A percentile compares a stretch with the other conserved stretches of the same genome.
Evolutionary conservation across 2,329 filamentous ascomycete species (phyloP).

Genomic region (Cryphonectria naterciae): DNA sequence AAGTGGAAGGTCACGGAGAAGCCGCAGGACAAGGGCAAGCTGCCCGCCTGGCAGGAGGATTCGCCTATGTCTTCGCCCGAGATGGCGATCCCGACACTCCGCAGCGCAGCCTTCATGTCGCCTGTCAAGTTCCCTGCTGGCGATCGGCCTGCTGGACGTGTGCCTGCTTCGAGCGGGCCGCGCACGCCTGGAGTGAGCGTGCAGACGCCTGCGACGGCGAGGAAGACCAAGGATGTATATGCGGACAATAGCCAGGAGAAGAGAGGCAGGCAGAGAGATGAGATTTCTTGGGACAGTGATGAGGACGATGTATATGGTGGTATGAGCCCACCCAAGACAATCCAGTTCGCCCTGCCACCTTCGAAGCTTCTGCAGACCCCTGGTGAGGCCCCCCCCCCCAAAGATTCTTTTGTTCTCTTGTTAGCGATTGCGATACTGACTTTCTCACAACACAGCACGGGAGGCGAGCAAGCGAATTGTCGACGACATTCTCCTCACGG

Average conservation of each 20-base stretch:
- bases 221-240: constrained; percentile 56
- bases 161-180: constrained; percentile 51
- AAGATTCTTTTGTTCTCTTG: background rate
- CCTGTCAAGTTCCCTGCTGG: constrained; percentile 55
- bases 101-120: constrained; percentile 83
- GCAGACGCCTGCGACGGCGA: constrained; percentile 68
- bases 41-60: constrained; percentile 52
- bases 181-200: constrained; percentile 85
- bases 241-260: constrained; percentile 36
- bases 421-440: constrained; percentile 1
- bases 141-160: constrained; percentile 18
- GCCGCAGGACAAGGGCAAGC: constrained; percentile 38
- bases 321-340: constrained; percentile 91
- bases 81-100: constrained; percentile 78
- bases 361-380: constrained; percentile 80
- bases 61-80: constrained; percentile 75
- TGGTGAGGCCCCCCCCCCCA: constrained; percentile 53
- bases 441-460: constrained; percentile 55
- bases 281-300: constrained; percentile 76
- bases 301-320: constrained; percentile 70
- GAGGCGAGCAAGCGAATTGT: constrained; percentile 83
- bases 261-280: constrained; percentile 40
- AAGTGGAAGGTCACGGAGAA: constrained; percentile 44
- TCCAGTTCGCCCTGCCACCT: constrained; percentile 80
- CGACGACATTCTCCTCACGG: constrained; percentile 76